Evolutionary conservation across 176 grass and related monocot genomes (phyloP), one percentile per base, ranked within the genome.

Genomic region (Carex scoparia): DNA sequence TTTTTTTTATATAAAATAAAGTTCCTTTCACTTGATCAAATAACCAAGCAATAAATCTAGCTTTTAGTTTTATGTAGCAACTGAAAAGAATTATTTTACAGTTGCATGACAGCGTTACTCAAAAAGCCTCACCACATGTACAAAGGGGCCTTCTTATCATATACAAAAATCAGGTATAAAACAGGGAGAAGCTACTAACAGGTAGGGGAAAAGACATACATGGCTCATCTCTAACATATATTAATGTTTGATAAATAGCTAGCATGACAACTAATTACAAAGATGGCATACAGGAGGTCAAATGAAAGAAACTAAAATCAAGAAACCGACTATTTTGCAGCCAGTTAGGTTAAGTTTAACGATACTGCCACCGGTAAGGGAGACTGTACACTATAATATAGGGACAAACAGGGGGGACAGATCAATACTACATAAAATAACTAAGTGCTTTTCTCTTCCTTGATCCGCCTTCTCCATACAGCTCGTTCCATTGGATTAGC

Each of bases 401-500:
- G 7, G 28, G 63, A 12, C 64, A 83, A 83, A 69, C 48, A 69
- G 13, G 10, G 13, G 59, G 27, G 35, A 53, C 16, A 69, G 35
- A 84, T 91, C 40, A 16, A 59, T 87, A 76, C 94, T 89, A 99
- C 96, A 99, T 99, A 77, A 99, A 99, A 89, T 99, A 99, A 87
- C 96, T 99, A 57, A 99, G 85, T 58, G 93, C 90, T 86, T 91
- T 99, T 86, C 91, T 95, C 87, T 95, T 99, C 88, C 93, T 95
- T 2, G 96, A 99, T 53, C 96, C 96, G 0, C 96, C 96, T 94
- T 99, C 96, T 0, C 96, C 96, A 48, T 99, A 99, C 53, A 99
- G 90, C 44, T 99, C 96, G 10, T 99, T 99, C 96, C 96, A 99
- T 84, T 99, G 93, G 79, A 90, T 82, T 61, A 99, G 93, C 76